phyloP scores from a whole-genome alignment of 2,329 filamentous ascomycete genomes.

The Clonostachys solani region DNA sequence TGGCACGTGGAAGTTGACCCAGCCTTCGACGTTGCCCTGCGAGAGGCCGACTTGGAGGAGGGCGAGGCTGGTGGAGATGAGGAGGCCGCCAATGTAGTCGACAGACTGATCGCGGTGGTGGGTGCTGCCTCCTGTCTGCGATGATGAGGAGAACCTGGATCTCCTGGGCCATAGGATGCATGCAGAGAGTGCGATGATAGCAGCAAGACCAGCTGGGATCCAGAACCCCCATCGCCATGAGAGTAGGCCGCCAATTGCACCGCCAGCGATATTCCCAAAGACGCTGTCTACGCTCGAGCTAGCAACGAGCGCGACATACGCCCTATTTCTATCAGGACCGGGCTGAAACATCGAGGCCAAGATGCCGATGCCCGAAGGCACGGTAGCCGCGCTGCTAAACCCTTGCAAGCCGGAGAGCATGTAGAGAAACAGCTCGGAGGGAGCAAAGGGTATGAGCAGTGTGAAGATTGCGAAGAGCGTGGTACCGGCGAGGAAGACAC shows the following conservation, averaged over 20 bases:
- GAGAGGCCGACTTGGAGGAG: slow-evolving; percentile 63
- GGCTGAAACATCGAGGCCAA: slow-evolving; percentile 63
- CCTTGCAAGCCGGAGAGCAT: slow-evolving; percentile 19
- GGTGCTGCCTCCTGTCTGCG: background rate
- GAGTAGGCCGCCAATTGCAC: slow-evolving; percentile 57
- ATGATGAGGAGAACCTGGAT: no score
- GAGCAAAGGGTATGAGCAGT: slow-evolving; percentile 58
- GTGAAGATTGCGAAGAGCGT: slow-evolving; percentile 57
- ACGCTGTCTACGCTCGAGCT: slow-evolving; percentile 62
- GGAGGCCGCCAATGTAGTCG: slow-evolving; percentile 62
- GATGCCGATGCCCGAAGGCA: slow-evolving; percentile 68
- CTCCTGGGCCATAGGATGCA: slow-evolving; percentile 55
- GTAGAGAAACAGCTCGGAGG: slow-evolving; percentile 64
- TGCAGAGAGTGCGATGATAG: slow-evolving; percentile 49
- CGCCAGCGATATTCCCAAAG: slow-evolving; percentile 62
- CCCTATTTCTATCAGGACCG: slow-evolving; percentile 62
- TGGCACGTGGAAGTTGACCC: slow-evolving; percentile 59
- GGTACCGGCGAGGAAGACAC: slow-evolving; percentile 61
- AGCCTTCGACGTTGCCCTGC: slow-evolving; percentile 66
- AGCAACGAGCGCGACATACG: slow-evolving; percentile 50
- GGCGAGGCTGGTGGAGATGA: slow-evolving; percentile 59
- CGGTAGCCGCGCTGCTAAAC: slow-evolving; percentile 34
- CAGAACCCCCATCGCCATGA: slow-evolving; percentile 68
- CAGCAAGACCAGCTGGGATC: slow-evolving; percentile 55
- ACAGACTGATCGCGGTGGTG: no score